Evolutionary conservation across 2,329 filamentous ascomycete genomes (phyloP).

Genomic region (Aspergillus sergii): DNA sequence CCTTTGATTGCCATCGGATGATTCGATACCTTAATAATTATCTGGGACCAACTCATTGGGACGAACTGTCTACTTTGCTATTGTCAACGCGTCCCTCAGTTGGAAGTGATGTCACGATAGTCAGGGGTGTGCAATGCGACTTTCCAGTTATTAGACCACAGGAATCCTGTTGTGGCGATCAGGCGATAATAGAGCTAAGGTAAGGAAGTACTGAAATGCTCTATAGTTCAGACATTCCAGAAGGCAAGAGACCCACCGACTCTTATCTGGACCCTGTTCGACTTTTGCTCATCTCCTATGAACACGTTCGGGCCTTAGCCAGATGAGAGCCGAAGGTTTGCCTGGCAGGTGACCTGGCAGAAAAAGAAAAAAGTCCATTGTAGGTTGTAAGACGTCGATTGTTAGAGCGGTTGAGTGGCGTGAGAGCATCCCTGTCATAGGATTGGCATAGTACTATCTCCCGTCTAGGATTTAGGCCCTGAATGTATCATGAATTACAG

Average conservation of each 20-base stretch:
- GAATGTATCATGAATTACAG: not conserved
- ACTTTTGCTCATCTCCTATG: not conserved
- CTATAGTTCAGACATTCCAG: conserved; percentile 1
- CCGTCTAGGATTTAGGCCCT: not conserved
- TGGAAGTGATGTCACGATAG: conserved; percentile 2
- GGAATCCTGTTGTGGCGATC: not conserved
- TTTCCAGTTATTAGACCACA: not conserved
- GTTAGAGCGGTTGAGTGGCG: not conserved
- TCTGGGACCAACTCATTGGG: not conserved
- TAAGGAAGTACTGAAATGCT: not conserved
- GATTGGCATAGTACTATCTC: not conserved
- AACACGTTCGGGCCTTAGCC: not conserved
- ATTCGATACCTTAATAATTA: not conserved
- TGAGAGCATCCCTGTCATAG: not conserved
- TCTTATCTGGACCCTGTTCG: not conserved
- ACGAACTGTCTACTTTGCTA: not conserved
- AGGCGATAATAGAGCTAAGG: not conserved
- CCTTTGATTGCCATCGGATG: not conserved
- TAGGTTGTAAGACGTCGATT: not conserved
- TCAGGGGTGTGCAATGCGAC: not conserved
- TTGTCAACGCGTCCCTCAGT: not conserved
- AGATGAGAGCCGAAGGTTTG: not conserved
- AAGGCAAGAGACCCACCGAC: conserved; percentile 3
- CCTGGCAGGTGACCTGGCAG: not conserved
- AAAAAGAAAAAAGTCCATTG: not conserved